phyloP scores from a whole-genome alignment of 2,329 filamentous ascomycete genomes.

The Sclerotinia sclerotiorum region DNA sequence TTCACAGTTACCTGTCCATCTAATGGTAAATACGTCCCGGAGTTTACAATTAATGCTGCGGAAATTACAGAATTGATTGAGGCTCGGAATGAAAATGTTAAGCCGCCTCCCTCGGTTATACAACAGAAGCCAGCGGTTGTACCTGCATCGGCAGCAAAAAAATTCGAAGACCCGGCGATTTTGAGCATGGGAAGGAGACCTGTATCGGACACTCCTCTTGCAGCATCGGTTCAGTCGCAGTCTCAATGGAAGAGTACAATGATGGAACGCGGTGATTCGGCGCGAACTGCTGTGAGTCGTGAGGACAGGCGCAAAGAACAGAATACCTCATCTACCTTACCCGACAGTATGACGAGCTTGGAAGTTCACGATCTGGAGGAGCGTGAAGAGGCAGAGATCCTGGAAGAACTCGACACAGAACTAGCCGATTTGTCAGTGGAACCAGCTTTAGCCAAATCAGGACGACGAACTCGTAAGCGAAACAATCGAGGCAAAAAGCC shows the following conservation, averaged over 20 bases:
- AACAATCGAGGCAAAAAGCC: conserved; percentile 34
- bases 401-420: conserved; percentile 35
- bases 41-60: conserved; percentile 40
- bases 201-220: conserved; percentile 31
- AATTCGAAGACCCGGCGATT: conserved; percentile 42
- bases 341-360: conserved; percentile 47
- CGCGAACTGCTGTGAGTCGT: conserved; percentile 31
- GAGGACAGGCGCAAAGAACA: conserved; percentile 34
- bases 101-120: conserved; percentile 20
- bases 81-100: conserved; percentile 36
- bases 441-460: conserved; percentile 30
- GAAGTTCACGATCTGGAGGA: conserved; percentile 39
- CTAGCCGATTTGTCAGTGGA: conserved; percentile 28
- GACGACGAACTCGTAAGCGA: conserved; percentile 48
- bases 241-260: conserved; percentile 40
- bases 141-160: conserved; percentile 24
- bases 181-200: conserved; percentile 42
- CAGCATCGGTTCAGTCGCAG: conserved; percentile 26
- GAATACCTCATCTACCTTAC: conserved; percentile 44
- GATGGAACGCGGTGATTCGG: conserved; percentile 36
- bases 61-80: conserved; percentile 40
- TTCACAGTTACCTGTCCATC: conserved; percentile 36
- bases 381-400: conserved; percentile 27
- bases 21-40: conserved; percentile 38
- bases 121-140: conserved; percentile 15